Evolutionary conservation across 805 yeast species (phyloP).

Genomic region (Nakazawaea ishiwadae): DNA sequence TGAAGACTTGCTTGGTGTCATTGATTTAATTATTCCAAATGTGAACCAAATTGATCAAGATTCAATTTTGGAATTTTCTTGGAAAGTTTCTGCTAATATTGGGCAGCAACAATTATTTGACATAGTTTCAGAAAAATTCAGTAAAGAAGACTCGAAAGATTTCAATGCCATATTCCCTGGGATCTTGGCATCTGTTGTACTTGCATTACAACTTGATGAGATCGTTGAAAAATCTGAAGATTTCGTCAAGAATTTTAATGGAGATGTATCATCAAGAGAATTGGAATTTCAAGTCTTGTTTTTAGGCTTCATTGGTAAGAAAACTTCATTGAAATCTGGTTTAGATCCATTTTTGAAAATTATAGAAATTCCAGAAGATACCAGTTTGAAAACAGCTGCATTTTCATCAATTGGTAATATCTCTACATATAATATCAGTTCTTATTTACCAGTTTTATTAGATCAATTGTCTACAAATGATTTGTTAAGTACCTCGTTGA

Average conservation of each 20-base stretch:
- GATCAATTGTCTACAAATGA: slow-evolving; percentile 20
- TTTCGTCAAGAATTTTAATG: neutral
- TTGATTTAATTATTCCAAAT: neutral
- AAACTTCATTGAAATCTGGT: slow-evolving; percentile 26
- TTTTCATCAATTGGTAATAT: slow-evolving; percentile 51
- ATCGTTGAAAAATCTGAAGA: slow-evolving; percentile 3
- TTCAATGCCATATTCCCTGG: slow-evolving; percentile 10
- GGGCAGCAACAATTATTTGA: neutral
- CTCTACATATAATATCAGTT: slow-evolving; percentile 32
- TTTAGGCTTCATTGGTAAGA: slow-evolving; percentile 45
- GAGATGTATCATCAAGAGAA: neutral
- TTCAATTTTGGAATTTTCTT: neutral
- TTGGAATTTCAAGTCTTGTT: slow-evolving; percentile 24
- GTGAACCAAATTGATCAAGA: slow-evolving; percentile 1
- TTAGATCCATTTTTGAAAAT: slow-evolving; percentile 31
- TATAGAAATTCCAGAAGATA: slow-evolving; percentile 26
- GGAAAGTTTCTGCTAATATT: neutral
- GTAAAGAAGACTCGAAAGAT: neutral
- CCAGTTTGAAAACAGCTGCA: slow-evolving; percentile 36
- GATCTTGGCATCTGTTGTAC: slow-evolving; percentile 26
- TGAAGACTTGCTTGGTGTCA: neutral
- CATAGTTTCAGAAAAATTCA: neutral
- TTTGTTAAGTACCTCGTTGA: slow-evolving; percentile 26
- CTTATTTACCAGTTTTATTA: slow-evolving; percentile 35
- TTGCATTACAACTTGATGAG: slow-evolving; percentile 18